Evolutionary conservation across 2,329 filamentous ascomycete species (phyloP).

Genomic region (Hortaea werneckii): DNA sequence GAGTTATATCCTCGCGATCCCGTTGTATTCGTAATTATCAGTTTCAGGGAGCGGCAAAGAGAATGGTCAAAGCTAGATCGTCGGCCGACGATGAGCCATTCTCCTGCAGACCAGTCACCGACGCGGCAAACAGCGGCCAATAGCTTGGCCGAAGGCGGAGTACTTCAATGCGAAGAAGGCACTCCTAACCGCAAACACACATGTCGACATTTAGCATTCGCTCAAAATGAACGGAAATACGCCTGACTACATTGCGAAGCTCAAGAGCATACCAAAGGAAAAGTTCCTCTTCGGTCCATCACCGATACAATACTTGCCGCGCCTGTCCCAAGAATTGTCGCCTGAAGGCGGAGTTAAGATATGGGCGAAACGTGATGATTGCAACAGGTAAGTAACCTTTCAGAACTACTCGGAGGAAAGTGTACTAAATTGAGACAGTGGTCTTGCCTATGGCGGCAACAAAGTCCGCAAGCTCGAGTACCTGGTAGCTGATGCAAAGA

Average conservation of each 20-base stretch:
- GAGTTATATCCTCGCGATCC: no score
- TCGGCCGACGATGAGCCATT: no score
- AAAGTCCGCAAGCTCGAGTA: slow-evolving; percentile 32
- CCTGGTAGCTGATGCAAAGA: slow-evolving; percentile 25
- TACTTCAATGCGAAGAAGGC: not conserved
- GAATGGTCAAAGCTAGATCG: no score
- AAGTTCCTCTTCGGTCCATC: slow-evolving; percentile 57
- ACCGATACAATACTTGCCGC: slow-evolving; percentile 56
- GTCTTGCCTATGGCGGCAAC: slow-evolving; percentile 29
- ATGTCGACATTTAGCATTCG: no score
- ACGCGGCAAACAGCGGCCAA: not conserved
- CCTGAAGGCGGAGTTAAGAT: slow-evolving; percentile 48
- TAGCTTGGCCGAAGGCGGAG: not conserved
- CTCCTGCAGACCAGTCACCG: no score
- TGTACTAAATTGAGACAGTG: slow-evolving; percentile 5
- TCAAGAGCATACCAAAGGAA: slow-evolving; percentile 45
- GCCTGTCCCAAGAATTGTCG: slow-evolving; percentile 50
- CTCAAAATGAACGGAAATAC: not conserved
- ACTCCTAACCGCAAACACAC: no score
- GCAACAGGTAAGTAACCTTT: slow-evolving; percentile 19
- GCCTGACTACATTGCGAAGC: slow-evolving; percentile 13
- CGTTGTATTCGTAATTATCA: no score
- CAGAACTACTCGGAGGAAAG: slow-evolving; percentile 34
- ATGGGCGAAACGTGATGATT: slow-evolving; percentile 64
- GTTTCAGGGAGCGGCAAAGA: no score